phyloP scores from a whole-genome alignment of 192 early-diverging fungal genomes.

The Piromyces sp. region DNA sequence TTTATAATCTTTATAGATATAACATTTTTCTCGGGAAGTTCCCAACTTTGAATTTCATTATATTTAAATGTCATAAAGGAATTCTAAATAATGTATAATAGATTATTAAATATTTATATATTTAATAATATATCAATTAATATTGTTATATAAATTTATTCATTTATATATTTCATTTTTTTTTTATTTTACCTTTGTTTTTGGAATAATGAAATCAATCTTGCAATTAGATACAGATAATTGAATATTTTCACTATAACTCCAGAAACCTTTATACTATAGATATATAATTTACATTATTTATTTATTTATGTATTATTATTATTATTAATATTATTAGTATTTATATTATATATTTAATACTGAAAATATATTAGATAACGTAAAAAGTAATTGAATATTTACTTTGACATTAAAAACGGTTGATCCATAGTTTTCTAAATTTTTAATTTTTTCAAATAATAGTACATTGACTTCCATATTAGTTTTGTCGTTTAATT shows the following conservation, averaged over 20 bases:
- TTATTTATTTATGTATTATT: too few relatives aligned
- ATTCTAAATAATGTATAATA: too few relatives aligned
- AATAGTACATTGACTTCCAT: constrained; percentile 17
- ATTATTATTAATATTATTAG: too few relatives aligned
- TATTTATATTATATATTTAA: too few relatives aligned
- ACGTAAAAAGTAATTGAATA: neutral
- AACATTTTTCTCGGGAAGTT: neutral
- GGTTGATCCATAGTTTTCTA: constrained; percentile 21
- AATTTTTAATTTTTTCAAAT: constrained; percentile 15
- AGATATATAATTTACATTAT: too few relatives aligned
- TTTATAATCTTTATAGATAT: neutral
- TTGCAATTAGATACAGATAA: neutral
- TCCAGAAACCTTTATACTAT: neutral
- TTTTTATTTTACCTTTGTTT: neutral
- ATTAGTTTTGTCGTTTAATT: constrained; percentile 9
- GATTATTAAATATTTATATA: too few relatives aligned
- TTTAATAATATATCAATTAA: too few relatives aligned
- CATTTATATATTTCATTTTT: too few relatives aligned
- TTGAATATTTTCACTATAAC: neutral
- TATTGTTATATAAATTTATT: too few relatives aligned
- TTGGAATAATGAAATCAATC: neutral
- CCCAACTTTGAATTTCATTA: neutral
- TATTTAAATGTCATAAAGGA: neutral
- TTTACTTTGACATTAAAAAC: constrained; percentile 22
- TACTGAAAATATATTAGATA: too few relatives aligned